phyloP scores from a whole-genome alignment of 257 asterid species.

The Primulina eburnea region DNA sequence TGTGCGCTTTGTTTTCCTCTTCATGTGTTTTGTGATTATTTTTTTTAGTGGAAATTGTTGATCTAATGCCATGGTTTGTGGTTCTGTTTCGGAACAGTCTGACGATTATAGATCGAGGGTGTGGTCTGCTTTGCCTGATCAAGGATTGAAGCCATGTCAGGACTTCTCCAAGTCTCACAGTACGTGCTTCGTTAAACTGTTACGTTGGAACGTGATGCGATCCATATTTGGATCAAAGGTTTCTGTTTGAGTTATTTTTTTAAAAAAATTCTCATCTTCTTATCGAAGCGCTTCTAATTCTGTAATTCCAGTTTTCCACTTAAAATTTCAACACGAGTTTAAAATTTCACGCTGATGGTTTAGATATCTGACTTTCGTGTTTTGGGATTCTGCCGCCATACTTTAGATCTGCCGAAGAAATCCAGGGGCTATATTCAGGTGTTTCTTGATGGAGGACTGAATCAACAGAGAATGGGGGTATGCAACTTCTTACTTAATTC shows the following conservation, averaged over 20 bases:
- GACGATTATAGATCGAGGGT: constrained; percentile 47
- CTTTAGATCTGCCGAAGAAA: constrained; percentile 58
- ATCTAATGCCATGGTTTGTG: neutral
- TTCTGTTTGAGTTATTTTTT: neutral
- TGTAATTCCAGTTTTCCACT: too few relatives aligned
- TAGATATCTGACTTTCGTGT: constrained; percentile 11
- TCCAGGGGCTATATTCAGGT: constrained; percentile 87
- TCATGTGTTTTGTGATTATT: neutral
- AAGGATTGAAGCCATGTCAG: constrained; percentile 61
- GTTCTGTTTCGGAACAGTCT: constrained; percentile 36
- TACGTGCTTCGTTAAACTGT: neutral
- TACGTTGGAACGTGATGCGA: too few relatives aligned
- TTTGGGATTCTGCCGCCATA: too few relatives aligned
- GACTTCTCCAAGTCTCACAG: constrained; percentile 11
- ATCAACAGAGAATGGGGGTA: constrained; percentile 99
- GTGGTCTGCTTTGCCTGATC: constrained; percentile 76
- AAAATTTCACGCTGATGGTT: neutral
- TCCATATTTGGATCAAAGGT: neutral
- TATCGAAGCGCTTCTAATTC: too few relatives aligned
- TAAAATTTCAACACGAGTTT: neutral
- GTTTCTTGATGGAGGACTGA: constrained; percentile 94
- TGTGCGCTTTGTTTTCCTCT: constrained; percentile 47
- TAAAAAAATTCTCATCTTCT: too few relatives aligned
- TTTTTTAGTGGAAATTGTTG: neutral
- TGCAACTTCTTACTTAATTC: constrained; percentile 11